phyloP scores from a whole-genome alignment of 768 basidiomycete genomes.

The Boletus tylopilopsis region DNA sequence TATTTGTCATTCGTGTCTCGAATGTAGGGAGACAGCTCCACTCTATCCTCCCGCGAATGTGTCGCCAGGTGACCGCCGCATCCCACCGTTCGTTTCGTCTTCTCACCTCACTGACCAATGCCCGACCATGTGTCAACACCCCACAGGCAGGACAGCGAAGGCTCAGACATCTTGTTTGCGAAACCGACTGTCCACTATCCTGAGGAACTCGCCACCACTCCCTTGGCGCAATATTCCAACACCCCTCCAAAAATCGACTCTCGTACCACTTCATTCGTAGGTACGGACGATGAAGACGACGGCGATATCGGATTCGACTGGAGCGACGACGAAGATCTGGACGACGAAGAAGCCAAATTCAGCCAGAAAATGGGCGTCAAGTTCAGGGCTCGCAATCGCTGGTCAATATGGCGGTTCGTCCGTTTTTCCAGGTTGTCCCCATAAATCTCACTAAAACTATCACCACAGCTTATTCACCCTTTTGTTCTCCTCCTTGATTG shows the following conservation, averaged over 20 bases:
- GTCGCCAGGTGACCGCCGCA: slow-evolving; percentile 11
- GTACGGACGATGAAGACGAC: slow-evolving; percentile 58
- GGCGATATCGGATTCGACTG: slow-evolving; percentile 63
- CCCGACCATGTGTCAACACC: slow-evolving; percentile 7
- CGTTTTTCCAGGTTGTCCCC: slow-evolving; percentile 4
- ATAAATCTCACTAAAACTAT: neutral
- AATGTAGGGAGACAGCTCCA: slow-evolving; percentile 10
- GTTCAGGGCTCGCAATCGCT: slow-evolving; percentile 40
- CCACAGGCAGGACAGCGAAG: slow-evolving; percentile 11
- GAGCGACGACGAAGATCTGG: slow-evolving; percentile 75
- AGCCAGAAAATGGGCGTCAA: slow-evolving; percentile 54
- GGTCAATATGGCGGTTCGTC: slow-evolving; percentile 53
- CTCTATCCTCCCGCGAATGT: slow-evolving; percentile 9
- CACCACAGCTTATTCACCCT: slow-evolving; percentile 50
- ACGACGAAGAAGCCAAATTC: slow-evolving; percentile 65
- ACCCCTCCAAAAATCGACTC: slow-evolving; percentile 34
- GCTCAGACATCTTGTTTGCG: slow-evolving; percentile 11
- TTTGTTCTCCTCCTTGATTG: slow-evolving; percentile 70
- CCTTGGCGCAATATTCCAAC: slow-evolving; percentile 22
- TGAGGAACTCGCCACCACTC: slow-evolving; percentile 34
- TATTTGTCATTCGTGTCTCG: too few species aligned
- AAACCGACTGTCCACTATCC: slow-evolving; percentile 54
- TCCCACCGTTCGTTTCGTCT: slow-evolving; percentile 2
- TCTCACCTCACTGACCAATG: slow-evolving; percentile 20
- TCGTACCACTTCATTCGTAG: slow-evolving; percentile 42